Conservation (phyloP, 2,329 filamentous ascomycete species). For the Colletotrichum sp. region DNA sequence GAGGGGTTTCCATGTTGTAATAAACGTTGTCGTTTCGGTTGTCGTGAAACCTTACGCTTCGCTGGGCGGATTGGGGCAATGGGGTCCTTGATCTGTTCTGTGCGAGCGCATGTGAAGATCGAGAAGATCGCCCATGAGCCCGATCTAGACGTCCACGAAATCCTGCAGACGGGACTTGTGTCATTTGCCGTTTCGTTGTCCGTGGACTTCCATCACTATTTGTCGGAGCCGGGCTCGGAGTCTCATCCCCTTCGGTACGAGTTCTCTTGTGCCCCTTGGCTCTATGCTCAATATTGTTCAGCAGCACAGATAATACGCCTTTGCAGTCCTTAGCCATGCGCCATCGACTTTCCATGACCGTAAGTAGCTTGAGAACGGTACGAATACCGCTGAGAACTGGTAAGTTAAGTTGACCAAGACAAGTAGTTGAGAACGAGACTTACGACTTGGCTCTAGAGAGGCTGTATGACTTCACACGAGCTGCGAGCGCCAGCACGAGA, state of each 20-base stretch:
- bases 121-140: neutral
- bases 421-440: neutral
- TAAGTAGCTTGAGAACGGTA: neutral
- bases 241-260: neutral
- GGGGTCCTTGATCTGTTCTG: neutral
- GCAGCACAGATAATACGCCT: slow-evolving; percentile 3
- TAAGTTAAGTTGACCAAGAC: neutral
- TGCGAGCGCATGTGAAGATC: neutral
- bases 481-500: slow-evolving; percentile 36
- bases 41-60: neutral
- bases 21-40: neutral
- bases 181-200: neutral
- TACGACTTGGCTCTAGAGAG: neutral
- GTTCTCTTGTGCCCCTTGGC: neutral
- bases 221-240: neutral
- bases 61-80: neutral
- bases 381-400: neutral
- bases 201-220: neutral
- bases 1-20: neutral
- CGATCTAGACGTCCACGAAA: neutral
- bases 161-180: neutral
- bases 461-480: neutral
- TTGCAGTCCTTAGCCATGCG: slow-evolving; percentile 12
- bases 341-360: neutral
- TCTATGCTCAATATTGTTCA: neutral